Evolutionary conservation across 257 asterid species (phyloP).

Genomic region (Datura wrightii): DNA sequence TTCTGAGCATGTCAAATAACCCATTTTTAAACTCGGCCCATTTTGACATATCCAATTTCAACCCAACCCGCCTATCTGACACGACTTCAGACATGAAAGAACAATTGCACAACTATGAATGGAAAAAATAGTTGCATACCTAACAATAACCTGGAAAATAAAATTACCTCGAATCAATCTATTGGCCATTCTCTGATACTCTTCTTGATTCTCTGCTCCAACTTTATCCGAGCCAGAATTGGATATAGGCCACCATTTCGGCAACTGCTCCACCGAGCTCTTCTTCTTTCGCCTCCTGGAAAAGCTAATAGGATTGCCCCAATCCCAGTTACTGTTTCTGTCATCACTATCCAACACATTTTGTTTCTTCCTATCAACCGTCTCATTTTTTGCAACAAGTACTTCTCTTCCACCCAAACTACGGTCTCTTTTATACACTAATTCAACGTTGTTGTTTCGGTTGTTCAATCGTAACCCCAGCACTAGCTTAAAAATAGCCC

Average conservation of each 20-base stretch:
- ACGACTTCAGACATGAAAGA: neutral
- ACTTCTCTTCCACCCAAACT: slow-evolving; percentile 94
- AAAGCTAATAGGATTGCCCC: slow-evolving; percentile 32
- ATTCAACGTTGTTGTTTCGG: slow-evolving; percentile 39
- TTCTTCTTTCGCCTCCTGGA: slow-evolving; percentile 49
- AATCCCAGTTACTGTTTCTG: slow-evolving; percentile 10
- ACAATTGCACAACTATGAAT: neutral
- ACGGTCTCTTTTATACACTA: slow-evolving; percentile 82
- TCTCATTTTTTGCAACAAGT: slow-evolving; percentile 66
- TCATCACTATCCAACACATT: slow-evolving; percentile 33
- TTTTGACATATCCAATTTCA: no score
- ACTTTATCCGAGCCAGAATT: slow-evolving; percentile 34
- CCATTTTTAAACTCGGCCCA: no score
- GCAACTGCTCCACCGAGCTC: slow-evolving; percentile 53
- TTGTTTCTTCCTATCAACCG: slow-evolving; percentile 35
- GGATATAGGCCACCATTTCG: slow-evolving; percentile 87
- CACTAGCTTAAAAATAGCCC: slow-evolving; percentile 49
- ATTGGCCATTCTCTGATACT: slow-evolving; percentile 71
- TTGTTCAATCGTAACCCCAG: slow-evolving; percentile 17
- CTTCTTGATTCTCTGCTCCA: slow-evolving; percentile 55
- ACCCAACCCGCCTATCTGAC: no score
- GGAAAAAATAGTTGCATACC: neutral
- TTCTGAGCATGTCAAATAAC: no score
- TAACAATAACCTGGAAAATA: slow-evolving; percentile 26
- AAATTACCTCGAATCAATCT: slow-evolving; percentile 69